Evolutionary conservation across 306 rosid species (phyloP).

Genomic region (Trifolium pratense): DNA sequence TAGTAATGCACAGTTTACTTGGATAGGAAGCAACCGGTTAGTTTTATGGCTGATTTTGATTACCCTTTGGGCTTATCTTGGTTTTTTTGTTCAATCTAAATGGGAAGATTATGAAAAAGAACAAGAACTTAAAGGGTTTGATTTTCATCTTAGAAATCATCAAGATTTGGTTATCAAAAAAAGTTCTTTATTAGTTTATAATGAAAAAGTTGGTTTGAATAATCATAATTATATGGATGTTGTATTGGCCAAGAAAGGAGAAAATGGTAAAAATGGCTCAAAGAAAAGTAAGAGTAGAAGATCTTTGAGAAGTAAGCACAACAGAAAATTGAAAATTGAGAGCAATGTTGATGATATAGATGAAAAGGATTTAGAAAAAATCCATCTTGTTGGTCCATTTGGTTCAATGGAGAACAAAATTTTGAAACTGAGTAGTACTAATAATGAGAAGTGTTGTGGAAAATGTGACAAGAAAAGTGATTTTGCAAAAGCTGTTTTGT

Average conservation of each 20-base stretch:
- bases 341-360: constrained; percentile 35
- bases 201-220: constrained; percentile 38
- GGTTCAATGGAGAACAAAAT: constrained; percentile 69
- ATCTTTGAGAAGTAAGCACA: constrained; percentile 45
- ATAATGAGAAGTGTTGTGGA: constrained; percentile 58
- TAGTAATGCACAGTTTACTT: constrained; percentile 52
- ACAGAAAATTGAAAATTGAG: constrained; percentile 40
- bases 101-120: constrained; percentile 75
- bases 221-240: constrained; percentile 25
- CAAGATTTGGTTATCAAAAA: constrained; percentile 49
- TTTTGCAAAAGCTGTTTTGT: constrained; percentile 74
- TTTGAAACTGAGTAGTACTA: constrained; percentile 72
- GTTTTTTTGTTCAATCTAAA: constrained; percentile 79
- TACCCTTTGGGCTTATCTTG: constrained; percentile 93
- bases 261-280: constrained; percentile 42
- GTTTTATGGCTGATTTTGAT: constrained; percentile 74
- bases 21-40: constrained; percentile 57
- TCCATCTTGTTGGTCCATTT: constrained; percentile 88
- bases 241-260: constrained; percentile 56
- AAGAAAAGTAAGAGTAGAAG: constrained; percentile 67
- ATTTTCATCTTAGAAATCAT: constrained; percentile 48
- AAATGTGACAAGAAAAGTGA: constrained; percentile 73
- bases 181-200: constrained; percentile 41
- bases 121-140: constrained; percentile 48
- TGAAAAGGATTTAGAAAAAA: constrained; percentile 58